Base-by-base conservation (phyloP, 305 asterid species). In the Solanum aculeatissimum region DNA sequence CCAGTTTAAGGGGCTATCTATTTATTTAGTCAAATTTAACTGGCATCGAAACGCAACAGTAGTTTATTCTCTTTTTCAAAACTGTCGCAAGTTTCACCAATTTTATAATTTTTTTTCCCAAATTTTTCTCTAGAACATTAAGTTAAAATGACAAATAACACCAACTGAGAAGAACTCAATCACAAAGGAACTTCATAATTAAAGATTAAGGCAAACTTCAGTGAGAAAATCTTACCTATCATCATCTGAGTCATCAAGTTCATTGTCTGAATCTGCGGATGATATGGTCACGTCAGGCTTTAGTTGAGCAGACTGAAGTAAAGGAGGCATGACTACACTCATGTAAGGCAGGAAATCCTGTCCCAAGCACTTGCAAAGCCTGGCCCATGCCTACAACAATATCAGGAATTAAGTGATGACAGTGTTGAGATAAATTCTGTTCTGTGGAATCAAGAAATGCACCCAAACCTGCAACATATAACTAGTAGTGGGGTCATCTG, bases 331-430 rank as follows among this genome's bases (percentile, higher is more conserved):
- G 78, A 96, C 98, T 14, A 96, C 99, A 55, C 93, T 90, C 99
- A 96, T 96, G 88, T 96, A 96, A 78, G 98, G 98, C 83, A 95
- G 94, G 89, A 96, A 96, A 91, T 96, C 99, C 89, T 93, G 97
- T 68, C 99, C 98, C 89, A 96, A 88, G 91, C 99, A 96, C 93
- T 96, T 96, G 97, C 98, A 96, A 74, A 96, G 96, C 83, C 99
- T 89, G 87, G 99, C 98, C 99, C 99, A 97, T 58, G 99, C 99
- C 99, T 97, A 86, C 75, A 89, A 85, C 43, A 88, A 84, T 86
- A 68, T 80, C 83, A 78, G 68, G 86, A 21, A 75, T 75, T 9
- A 25, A 77, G 19, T 77, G 47, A 77, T 51, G 82, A 51, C 82
- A 11, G 27, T 18, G 18, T 77, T 51, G 29, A 77, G 25, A 51